These are phyloP conservation scores for Myxozyma udenii DNA, from an alignment of 805 yeast genomes.

Conservation along the genomic window DNA sequence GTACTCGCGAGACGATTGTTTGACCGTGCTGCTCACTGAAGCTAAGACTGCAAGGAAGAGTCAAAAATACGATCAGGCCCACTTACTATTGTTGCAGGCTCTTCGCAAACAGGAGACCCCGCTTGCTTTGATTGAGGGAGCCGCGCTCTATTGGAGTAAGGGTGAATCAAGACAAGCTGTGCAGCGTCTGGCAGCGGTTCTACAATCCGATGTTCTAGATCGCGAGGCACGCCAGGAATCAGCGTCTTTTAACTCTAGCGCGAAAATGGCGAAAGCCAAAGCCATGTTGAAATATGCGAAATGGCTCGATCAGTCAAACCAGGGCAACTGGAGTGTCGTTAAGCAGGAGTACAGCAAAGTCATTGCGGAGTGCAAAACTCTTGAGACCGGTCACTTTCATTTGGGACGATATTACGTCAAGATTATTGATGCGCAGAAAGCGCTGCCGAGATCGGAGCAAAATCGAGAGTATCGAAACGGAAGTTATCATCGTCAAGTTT, in stretches of 20 bases:
- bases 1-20: constrained; percentile 42
- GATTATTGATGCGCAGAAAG: constrained; percentile 63
- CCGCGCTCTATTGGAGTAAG: constrained; percentile 81
- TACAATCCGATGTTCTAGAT: constrained; percentile 27
- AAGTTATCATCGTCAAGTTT: constrained; percentile 52
- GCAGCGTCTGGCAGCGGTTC: constrained; percentile 13
- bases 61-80: constrained; percentile 68
- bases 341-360: constrained; percentile 65
- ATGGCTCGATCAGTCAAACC: constrained; percentile 86
- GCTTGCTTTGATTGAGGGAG: constrained; percentile 54
- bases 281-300: constrained; percentile 75
- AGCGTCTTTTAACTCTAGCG: not conserved
- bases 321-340: constrained; percentile 71
- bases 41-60: constrained; percentile 66
- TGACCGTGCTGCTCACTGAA: constrained; percentile 47
- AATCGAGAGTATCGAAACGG: constrained; percentile 35
- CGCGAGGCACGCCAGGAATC: constrained; percentile 5
- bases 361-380: constrained; percentile 50
- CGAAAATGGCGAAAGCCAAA: constrained; percentile 20
- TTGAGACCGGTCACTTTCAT: constrained; percentile 79
- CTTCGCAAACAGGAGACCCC: constrained; percentile 37
- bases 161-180: constrained; percentile 86
- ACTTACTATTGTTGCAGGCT: constrained; percentile 63
- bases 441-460: constrained; percentile 37
- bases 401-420: constrained; percentile 78